Evolutionary conservation across 805 yeast species (phyloP).

Genomic region (Brettanomyces bruxellensis): DNA sequence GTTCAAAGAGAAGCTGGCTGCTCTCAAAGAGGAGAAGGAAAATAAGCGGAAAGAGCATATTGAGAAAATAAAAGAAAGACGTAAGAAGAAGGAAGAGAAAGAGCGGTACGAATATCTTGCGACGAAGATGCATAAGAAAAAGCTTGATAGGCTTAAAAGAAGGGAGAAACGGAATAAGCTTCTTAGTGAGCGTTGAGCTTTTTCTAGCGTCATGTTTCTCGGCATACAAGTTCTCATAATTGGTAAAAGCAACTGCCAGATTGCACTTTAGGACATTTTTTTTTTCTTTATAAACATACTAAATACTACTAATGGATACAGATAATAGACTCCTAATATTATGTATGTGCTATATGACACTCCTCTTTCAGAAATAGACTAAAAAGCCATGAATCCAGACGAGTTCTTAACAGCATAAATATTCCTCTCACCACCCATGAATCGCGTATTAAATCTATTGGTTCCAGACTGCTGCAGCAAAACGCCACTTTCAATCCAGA

Average conservation of each 20-base stretch:
- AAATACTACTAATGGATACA: neutral
- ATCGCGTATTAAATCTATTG: conserved; percentile 25
- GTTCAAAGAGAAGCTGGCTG: conserved; percentile 59
- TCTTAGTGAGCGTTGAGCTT: conserved; percentile 64
- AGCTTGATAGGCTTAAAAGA: conserved; percentile 80
- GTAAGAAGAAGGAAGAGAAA: conserved; percentile 75
- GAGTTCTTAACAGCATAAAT: conserved; percentile 27
- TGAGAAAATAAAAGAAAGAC: conserved; percentile 57
- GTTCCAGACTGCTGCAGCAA: neutral
- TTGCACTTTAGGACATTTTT: too few species aligned
- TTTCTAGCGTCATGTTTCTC: neutral
- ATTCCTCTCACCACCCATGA: conserved; percentile 23
- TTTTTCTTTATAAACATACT: neutral
- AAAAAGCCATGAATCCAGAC: conserved; percentile 22
- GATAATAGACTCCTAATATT: neutral
- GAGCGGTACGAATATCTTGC: conserved; percentile 83
- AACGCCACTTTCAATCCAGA: neutral
- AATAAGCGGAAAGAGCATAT: conserved; percentile 44
- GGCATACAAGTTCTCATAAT: neutral
- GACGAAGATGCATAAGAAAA: conserved; percentile 83
- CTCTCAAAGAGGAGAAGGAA: conserved; percentile 71
- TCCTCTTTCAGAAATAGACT: conserved; percentile 23
- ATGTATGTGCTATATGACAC: conserved; percentile 29
- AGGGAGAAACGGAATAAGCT: conserved; percentile 93
- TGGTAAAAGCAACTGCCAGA: too few species aligned